Base-by-base conservation (phyloP, 169 alveolate genomes). In the Toxoplasma gondii region DNA sequence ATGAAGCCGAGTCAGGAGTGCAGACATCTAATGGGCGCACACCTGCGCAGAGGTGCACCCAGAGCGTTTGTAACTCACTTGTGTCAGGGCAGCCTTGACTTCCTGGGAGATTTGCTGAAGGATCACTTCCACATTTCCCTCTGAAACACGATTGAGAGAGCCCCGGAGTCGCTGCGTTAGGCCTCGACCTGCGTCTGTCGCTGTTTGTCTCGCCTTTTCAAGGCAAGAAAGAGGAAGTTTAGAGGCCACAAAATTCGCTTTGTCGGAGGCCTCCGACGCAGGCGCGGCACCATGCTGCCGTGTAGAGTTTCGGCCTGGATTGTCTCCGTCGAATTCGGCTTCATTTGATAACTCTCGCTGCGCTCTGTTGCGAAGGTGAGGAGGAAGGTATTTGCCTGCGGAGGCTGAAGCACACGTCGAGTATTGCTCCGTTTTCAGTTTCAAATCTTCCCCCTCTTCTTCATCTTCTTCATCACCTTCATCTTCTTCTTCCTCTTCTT, bases 101-200 rank as follows among this genome's bases (percentile, higher is more conserved):
- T 10, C 41, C 67, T 4, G 9, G 54, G 86, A 34, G 58, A 93
- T 82, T 86, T 87, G 95, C 41, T 81, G 93, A 31, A 87, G 80
- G 38, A 93, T 87, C 19, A 90, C 53, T 22, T 93, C 93, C 45
- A 78, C 86, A 49, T 93, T 93, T 67, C 91, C 95, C 70, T 93
- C 95, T 24, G 95, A 86, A 36, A 87, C 95, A 10, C 95, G 84
- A 24, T 93, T 93, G 38, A 93, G n/a, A 9, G 45, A 41, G 41
- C 91, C 91, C 2, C 67, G 90, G 5, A 82, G 64, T 0, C 90
- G 90, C 53, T 24, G 90, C 64, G n/a, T 22, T 1, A 82, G 58
- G 41, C 43, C n/a, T 22, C 34, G 44, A 5, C 38, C 90, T 12
- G 90, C 90, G 34, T 39, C 90, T 1, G 27, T 19, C 49, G 53